Conservation (phyloP, 1,284 basidiomycete genomes). For the Cryptococcus floricola region DNA sequence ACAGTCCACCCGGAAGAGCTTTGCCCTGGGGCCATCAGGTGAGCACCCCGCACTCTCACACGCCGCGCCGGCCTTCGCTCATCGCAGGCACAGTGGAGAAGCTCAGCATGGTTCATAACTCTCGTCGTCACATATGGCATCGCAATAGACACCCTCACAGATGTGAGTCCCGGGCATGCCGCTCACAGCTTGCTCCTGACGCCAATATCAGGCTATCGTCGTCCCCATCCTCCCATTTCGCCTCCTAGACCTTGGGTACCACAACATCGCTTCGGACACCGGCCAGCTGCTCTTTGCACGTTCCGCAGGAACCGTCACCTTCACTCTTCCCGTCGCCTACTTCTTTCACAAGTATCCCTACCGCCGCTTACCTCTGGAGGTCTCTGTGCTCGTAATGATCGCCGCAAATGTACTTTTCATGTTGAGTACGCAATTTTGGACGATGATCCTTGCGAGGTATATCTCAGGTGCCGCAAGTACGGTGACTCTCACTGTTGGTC, state of each 20-base stretch:
- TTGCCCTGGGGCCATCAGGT: no score
- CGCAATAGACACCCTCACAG: constrained; percentile 35
- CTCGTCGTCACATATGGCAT: constrained; percentile 34
- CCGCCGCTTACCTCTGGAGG: constrained; percentile 59
- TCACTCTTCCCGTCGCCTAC: constrained; percentile 57
- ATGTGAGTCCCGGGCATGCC: constrained; percentile 21
- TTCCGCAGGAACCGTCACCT: constrained; percentile 35
- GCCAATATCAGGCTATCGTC: constrained; percentile 27
- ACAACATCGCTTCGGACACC: constrained; percentile 33
- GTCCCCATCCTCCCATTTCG: constrained; percentile 67
- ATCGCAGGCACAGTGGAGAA: constrained; percentile 23
- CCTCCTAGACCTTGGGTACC: constrained; percentile 28
- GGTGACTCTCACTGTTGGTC: constrained; percentile 35
- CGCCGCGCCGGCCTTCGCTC: no score
- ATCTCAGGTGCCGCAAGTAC: constrained; percentile 69
- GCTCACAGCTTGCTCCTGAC: not conserved
- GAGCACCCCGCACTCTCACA: no score
- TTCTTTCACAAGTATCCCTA: constrained; percentile 59
- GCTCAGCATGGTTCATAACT: constrained; percentile 33
- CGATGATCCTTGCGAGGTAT: constrained; percentile 68
- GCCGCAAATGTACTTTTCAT: constrained; percentile 65
- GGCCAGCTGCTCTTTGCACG: constrained; percentile 43
- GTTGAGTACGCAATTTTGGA: constrained; percentile 64
- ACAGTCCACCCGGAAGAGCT: no score
- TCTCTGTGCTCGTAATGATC: constrained; percentile 45